Evolutionary conservation across 2,329 filamentous ascomycete species (phyloP), one percentile per base, ranked within the genome.

Genomic region (Monilinia vaccinii-corymbosi): DNA sequence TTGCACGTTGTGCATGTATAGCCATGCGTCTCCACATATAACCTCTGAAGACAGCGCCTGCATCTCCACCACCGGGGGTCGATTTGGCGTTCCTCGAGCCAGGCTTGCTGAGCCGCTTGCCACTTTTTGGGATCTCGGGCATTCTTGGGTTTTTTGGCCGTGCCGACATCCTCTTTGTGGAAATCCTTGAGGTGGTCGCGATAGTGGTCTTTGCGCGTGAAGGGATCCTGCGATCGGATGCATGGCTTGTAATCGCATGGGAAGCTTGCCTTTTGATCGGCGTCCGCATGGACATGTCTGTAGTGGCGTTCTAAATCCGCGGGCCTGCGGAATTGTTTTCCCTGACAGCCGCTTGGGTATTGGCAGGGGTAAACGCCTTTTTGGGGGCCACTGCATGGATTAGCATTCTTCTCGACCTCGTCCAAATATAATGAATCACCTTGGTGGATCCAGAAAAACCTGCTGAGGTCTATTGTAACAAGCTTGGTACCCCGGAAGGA

Each of bases 151-250:
- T 60, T 50, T 38, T 66, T 70, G 10, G 60, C 63, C 1, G 25
- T 55, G 0, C 67, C 67, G 16, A 72, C 57, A 57, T 78, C 74
- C 46, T 75, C 71, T 42, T 77, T 74, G 63, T 81, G 78, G 60
- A 73, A 78, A 53, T 78, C 76, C 31, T 77, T 69, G 45, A 77
- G 68, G 62, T 81, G 78, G 60, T 80, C 78, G 23, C 74, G 70
- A 49, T 76, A 72, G 65, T 81, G 78, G 61, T 81, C 79, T 55
- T 75, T 73, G 10, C 78, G 69, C 1, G 72, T 75, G 62, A 80
- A 80, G 0, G 76, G 73, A 18, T 69, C 64, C 0, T 61, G 56
- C 0, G 66, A 65, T 2, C 73, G 65, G 32, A 55, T 51, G 50
- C 75, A 76, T 13, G 62, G 66, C 1, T 55, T 51, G 25, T 67